Base-by-base conservation (phyloP, 2,329 filamentous ascomycete genomes). In the Ceratocystis papillata region DNA sequence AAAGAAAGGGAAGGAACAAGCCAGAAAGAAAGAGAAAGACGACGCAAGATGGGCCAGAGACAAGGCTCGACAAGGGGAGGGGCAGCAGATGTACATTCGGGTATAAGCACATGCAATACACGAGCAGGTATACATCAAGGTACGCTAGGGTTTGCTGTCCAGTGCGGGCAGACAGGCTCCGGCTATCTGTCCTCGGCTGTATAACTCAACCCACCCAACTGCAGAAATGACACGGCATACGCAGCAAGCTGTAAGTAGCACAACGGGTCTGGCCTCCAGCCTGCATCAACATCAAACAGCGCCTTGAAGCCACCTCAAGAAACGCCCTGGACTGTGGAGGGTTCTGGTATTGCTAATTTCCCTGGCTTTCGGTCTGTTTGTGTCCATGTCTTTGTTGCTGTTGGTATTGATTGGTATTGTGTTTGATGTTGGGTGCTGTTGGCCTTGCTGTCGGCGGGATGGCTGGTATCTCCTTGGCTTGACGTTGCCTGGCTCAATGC, bases 281-380 rank as follows among this genome's bases (percentile, higher is more conserved):
- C 25, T 57, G 53, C 55, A 59, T 59, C 55, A 59, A 30, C 30
- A 59, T 59, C 55, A 59, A 59, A 59, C 55, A 59, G n/a, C 55
- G 55, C 55, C 55, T 20, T 37, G 55, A 59, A 59, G 55, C 55
- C 55, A 59, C 55, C 6, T 12, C 10, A 15, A 4, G 10, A 12
- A 41, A 20, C n/a, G 55, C 28, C 55, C 28, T 59, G 55, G 28
- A n/a, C 25, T 33, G 37, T 10, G 10, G 37, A 41, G 37, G 37
- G 12, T 4, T 41, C 37, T 30, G 28, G 7, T 30, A 30, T n/a
- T 37, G 28, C 15, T 7, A 8, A n/a, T n/a, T 37, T 59, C n/a
- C 55, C 30, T 59, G 28, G 25, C 7, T 15, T 15, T 10, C 22
- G 10, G 48, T 1, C 6, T 53, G 22, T 25, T 62, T 46, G 37